Evolutionary conservation across 2,329 filamentous ascomycete genomes (phyloP).

Genomic region (Colletotrichum cuscutae): DNA sequence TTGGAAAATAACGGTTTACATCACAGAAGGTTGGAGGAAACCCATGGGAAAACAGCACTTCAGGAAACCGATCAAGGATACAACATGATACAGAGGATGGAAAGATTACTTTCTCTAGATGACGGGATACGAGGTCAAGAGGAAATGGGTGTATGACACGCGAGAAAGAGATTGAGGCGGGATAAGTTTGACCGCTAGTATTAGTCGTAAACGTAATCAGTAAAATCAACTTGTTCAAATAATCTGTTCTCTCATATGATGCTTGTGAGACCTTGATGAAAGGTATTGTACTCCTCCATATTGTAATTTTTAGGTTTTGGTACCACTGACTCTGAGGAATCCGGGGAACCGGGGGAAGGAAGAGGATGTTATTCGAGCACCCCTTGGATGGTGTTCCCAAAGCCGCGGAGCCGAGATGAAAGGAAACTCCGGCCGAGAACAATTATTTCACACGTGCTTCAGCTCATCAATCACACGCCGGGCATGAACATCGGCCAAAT

Average conservation of each 20-base stretch:
- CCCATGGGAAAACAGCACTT: conserved; percentile 20
- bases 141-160: not conserved
- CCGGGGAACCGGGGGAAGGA: not conserved
- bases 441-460: not conserved
- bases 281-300: too few species aligned
- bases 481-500: conserved; percentile 3
- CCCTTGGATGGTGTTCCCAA: not conserved
- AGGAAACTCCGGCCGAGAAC: not conserved
- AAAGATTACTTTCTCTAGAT: not conserved
- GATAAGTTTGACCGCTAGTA: not conserved
- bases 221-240: not conserved
- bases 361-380: not conserved
- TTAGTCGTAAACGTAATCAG: conserved; percentile 24
- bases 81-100: not conserved
- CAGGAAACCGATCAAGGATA: not conserved
- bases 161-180: not conserved
- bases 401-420: not conserved
- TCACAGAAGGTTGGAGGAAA: not conserved
- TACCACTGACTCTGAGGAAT: not conserved
- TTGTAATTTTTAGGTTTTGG: too few species aligned
- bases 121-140: not conserved
- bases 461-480: not conserved
- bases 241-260: not conserved
- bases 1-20: conserved; percentile 2
- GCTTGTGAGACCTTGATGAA: too few species aligned